Percentiles rank a stretch among this genome's conserved stretches.
These are phyloP conservation scores for Corynespora cassiicola DNA, from an alignment of 2,329 filamentous ascomycete genomes.

Conservation along the genomic window DNA sequence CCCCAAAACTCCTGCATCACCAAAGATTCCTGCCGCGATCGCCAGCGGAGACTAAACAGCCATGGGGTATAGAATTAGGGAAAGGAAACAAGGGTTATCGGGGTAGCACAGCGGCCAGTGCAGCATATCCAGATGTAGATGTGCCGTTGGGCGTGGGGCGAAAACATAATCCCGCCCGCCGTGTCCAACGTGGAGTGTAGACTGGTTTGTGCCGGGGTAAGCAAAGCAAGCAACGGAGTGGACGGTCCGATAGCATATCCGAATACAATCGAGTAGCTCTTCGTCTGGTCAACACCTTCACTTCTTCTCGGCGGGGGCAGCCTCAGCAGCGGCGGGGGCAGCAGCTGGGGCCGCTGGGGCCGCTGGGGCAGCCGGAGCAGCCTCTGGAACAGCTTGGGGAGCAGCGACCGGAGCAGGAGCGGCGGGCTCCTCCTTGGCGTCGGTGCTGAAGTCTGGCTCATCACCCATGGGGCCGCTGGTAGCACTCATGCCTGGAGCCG, in stretches of 20 bases:
- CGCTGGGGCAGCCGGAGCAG: slow-evolving; percentile 19
- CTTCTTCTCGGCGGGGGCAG: slow-evolving; percentile 23
- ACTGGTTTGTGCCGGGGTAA: no score
- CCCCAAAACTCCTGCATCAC: slow-evolving; percentile 3
- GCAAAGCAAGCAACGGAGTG: no score
- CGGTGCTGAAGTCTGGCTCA: slow-evolving; percentile 33
- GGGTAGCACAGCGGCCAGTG: no score
- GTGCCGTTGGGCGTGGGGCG: no score
- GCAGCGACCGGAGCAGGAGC: slow-evolving; percentile 17
- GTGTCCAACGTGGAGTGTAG: no score
- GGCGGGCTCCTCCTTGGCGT: slow-evolving; percentile 24
- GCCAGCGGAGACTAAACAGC: slow-evolving; percentile 21
- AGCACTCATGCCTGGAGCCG: slow-evolving; percentile 46
- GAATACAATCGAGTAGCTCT: no score
- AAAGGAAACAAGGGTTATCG: slow-evolving; percentile 27
- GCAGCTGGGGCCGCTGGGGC: slow-evolving; percentile 15
- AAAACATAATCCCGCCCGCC: no score
- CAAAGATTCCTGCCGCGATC: slow-evolving; percentile 17
- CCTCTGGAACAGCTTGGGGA: slow-evolving; percentile 5
- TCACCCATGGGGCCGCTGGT: slow-evolving; percentile 46
- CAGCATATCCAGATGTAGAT: no score
- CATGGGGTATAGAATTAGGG: slow-evolving; percentile 44
- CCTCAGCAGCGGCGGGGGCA: slow-evolving; percentile 12
- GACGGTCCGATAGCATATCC: no score
- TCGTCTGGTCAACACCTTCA: slow-evolving; percentile 14